These are phyloP conservation scores for Agrocybe chaxingu DNA, from an alignment of 768 basidiomycete genomes.

Conservation along the genomic window DNA sequence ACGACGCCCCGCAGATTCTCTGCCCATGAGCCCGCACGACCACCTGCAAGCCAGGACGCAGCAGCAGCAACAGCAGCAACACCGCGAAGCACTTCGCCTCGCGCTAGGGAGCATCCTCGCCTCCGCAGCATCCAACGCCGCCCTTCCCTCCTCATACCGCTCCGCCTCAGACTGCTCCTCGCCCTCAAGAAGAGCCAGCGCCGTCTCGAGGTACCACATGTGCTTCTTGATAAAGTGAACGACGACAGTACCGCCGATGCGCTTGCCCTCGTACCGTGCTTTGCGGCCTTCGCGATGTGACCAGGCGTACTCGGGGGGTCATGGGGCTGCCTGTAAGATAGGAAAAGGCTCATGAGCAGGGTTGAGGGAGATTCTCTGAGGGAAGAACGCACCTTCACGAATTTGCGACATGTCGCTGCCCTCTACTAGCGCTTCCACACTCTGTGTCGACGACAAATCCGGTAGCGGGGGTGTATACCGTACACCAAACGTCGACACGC, in stretches of 20 bases:
- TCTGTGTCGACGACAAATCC: slow-evolving; percentile 62
- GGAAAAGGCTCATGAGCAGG: background rate
- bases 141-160: slow-evolving; percentile 30
- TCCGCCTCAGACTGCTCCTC: slow-evolving; percentile 64
- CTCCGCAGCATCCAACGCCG: slow-evolving; percentile 31
- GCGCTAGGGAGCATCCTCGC: slow-evolving; percentile 59
- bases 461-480: slow-evolving; percentile 69
- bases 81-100: slow-evolving; percentile 49
- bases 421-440: slow-evolving; percentile 90
- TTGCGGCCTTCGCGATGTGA: slow-evolving; percentile 65
- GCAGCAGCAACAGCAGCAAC: slow-evolving; percentile 31
- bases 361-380: background rate
- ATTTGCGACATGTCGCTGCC: slow-evolving; percentile 81
- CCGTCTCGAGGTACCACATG: slow-evolving; percentile 95
- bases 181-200: slow-evolving; percentile 81
- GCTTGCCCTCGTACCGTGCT: slow-evolving; percentile 60
- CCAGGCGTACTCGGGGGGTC: slow-evolving; percentile 68
- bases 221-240: slow-evolving; percentile 98
- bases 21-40: slow-evolving; percentile 21
- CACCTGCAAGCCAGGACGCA: slow-evolving; percentile 15
- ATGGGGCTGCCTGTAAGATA: slow-evolving; percentile 45
- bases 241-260: slow-evolving; percentile 89
- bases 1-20: slow-evolving; percentile 25
- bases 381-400: slow-evolving; percentile 48
- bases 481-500: slow-evolving; percentile 80